Base-by-base conservation (phyloP, 768 basidiomycete genomes). In the Clitopilus passeckerianus region DNA sequence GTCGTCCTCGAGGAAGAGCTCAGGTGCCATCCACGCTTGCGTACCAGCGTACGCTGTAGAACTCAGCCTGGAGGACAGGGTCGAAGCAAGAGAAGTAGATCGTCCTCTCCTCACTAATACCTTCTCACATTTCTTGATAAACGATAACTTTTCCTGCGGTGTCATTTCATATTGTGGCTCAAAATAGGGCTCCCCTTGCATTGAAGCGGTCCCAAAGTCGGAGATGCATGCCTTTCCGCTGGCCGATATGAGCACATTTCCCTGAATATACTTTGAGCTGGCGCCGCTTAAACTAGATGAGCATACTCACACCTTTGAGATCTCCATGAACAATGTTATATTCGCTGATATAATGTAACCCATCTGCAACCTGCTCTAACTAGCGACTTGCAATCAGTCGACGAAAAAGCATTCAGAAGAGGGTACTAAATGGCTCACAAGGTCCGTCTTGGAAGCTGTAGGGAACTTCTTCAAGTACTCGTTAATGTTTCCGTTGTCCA, bases 181-280 rank as follows among this genome's bases (percentile, higher is more conserved):
- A 9, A n/a, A 6, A 9, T 14, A 6, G 8, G 44, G 18, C 18
- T 20, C 44, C 44, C 18, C 44, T 9, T 10, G 12, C 8, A 46
- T 46, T 6, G 44, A 46, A 46, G 44, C 44, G 7, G 44, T 20
- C 18, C 44, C 44, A n/a, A 46, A 46, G 44, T 46, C 44, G 12
- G 44, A 46, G 8, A 46, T 46, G 44, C 44, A 46, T 14, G 44
- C 44, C 84, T 57, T 50, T 63, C 90, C 89, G 60, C 85, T 84
- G 1, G 69, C 68, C 14, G 44, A 46, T 46, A 46, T 20, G 6
- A 46, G n/a, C 8, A 46, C n/a, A 20, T 46, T 46, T 14, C 12
- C 44, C 44, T 46, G 18, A 7, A 15, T 15, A 35, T 7, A 15
- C 7, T 7, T 35, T 46, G 9, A 46, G 44, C 8, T 46, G 44